phyloP scores from a whole-genome alignment of 2,329 filamentous ascomycete species.

The Sclerotiophoma versabilis region DNA sequence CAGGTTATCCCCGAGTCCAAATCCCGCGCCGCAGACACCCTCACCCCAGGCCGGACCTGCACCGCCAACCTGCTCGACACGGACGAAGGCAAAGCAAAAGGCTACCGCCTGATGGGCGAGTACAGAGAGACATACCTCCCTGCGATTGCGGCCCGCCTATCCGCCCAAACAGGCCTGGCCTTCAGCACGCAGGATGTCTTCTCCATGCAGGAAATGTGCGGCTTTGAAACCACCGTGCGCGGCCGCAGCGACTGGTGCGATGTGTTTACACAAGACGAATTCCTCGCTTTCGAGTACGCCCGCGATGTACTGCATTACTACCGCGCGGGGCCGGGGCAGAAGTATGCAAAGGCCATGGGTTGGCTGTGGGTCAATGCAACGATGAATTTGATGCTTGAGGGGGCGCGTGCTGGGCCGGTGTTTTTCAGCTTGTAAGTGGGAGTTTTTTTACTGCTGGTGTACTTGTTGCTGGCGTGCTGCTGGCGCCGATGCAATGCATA shows the following conservation, averaged over 20 bases:
- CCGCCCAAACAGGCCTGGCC: slow-evolving; percentile 51
- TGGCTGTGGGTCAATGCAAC: slow-evolving; percentile 67
- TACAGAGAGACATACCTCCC: slow-evolving; percentile 59
- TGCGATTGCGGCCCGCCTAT: slow-evolving; percentile 55
- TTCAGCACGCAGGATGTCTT: slow-evolving; percentile 60
- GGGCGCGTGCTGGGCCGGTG: slow-evolving; percentile 53
- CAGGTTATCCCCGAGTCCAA: slow-evolving; percentile 61
- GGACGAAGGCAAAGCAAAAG: slow-evolving; percentile 58
- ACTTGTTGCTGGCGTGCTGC: too few species aligned
- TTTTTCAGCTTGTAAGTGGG: slow-evolving; percentile 65
- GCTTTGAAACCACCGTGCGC: slow-evolving; percentile 63
- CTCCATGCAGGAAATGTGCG: slow-evolving; percentile 68
- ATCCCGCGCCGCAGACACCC: slow-evolving; percentile 60
- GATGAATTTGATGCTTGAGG: slow-evolving; percentile 55
- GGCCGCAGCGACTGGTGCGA: slow-evolving; percentile 64
- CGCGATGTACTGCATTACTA: slow-evolving; percentile 66
- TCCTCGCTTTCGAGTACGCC: slow-evolving; percentile 64
- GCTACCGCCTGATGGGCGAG: slow-evolving; percentile 54
- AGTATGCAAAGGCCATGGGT: slow-evolving; percentile 62
- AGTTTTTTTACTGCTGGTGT: too few species aligned
- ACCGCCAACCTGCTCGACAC: slow-evolving; percentile 48
- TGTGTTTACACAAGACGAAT: slow-evolving; percentile 62
- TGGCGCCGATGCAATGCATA: too few species aligned
- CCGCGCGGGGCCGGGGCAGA: slow-evolving; percentile 64
- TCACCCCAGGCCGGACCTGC: slow-evolving; percentile 62